Evolutionary conservation across 2,329 filamentous ascomycete species (phyloP).

Genomic region (Hypoxylon sp.): DNA sequence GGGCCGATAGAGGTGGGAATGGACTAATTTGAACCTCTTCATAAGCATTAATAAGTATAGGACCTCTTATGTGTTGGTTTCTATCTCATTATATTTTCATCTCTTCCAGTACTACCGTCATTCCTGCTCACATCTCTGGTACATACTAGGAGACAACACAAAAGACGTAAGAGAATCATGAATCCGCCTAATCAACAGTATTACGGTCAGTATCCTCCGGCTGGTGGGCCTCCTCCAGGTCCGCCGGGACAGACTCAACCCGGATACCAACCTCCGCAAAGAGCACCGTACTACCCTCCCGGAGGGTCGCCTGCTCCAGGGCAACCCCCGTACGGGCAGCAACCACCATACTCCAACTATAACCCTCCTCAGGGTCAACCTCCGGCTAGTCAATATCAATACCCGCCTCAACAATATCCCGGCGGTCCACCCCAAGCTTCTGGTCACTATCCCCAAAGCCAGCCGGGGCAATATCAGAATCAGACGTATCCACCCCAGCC

Average conservation of each 20-base stretch:
- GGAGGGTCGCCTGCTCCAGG: conserved; percentile 14
- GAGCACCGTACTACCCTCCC: conserved; percentile 20
- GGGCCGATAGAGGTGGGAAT: neutral
- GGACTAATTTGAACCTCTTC: neutral
- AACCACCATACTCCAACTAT: conserved; percentile 20
- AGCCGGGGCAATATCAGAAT: conserved; percentile 22
- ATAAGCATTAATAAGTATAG: neutral
- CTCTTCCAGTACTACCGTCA: neutral
- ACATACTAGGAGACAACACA: neutral
- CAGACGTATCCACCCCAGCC: conserved; percentile 31
- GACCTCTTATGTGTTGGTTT: neutral
- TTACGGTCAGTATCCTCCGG: conserved; percentile 25
- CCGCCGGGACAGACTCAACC: conserved; percentile 20
- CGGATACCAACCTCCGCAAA: conserved; percentile 23
- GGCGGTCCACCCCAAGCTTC: conserved; percentile 13
- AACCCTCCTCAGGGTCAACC: conserved; percentile 12
- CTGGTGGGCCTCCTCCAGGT: conserved; percentile 11
- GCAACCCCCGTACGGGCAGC: conserved; percentile 27
- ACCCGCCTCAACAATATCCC: conserved; percentile 22
- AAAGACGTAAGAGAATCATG: conserved; percentile 6
- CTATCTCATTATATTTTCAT: neutral
- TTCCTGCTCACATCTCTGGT: neutral
- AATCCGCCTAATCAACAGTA: conserved; percentile 24
- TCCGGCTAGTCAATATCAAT: conserved; percentile 26
- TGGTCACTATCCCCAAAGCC: conserved; percentile 21